Base-by-base conservation (phyloP, 2,329 filamentous ascomycete genomes). In the Polychaeton citri region DNA sequence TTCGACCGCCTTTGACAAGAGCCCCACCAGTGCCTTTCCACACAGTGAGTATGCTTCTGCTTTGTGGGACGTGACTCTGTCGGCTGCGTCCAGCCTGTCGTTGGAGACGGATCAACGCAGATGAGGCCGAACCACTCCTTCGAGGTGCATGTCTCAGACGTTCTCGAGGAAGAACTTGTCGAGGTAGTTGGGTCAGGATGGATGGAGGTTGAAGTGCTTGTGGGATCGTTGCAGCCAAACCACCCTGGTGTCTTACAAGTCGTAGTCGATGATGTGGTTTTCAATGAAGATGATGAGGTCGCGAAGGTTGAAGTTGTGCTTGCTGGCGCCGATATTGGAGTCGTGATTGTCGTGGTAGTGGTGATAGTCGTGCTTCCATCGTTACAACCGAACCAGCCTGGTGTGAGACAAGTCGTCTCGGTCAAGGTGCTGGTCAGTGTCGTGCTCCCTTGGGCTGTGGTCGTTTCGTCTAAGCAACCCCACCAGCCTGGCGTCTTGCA, bases 401-500 rank as follows among this genome's bases (percentile, higher is more conserved):
- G 59, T 1, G 54, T 51, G 4, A 32, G 16, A 26, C 35, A 37
- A 6, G 51, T 59, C 5, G 53, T 58, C 1, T 60, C 67, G 16
- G 38, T 43, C 30, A 51, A 34, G 26, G 28, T 33, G 30, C 10
- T 33, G 10, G 35, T 8, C 61, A 61, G 2, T 65, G 67, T 78
- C n/a, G 36, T 38, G n/a, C 19, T 34, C 6, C 30, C 12, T 15
- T 16, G 16, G 12, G 34, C 31, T 13, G 39, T 41, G 19, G 38
- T 40, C 13, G 36, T 21, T 19, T 37, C 24, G 21, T 42, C 40
- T 76, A 86, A n/a, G 52, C 76, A 85, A 12, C 83, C 84, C 79
- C 80, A 93, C 87, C 87, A 94, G 4, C 87, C 85, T 19, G 87
- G 87, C 2, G 87, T 94, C 58, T 90, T 72, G 61, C 87, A 94